Evolutionary conservation across 805 yeast species (phyloP).

Genomic region (Metschnikowia cubensis): DNA sequence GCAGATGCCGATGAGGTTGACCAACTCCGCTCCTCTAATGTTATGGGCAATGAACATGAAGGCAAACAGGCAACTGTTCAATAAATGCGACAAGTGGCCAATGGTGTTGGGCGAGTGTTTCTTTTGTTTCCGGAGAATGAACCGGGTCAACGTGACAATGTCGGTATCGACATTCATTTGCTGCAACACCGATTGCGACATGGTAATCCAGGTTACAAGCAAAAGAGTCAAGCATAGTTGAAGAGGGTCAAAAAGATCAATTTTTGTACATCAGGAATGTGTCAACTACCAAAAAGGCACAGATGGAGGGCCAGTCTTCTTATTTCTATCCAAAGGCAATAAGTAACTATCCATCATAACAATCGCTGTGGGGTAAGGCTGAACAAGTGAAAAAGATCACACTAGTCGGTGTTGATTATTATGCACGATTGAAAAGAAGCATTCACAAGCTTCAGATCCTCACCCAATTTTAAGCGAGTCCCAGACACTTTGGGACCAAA

Average conservation of each 20-base stretch:
- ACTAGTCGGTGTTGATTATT: too few relatives aligned
- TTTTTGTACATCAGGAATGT: too few relatives aligned
- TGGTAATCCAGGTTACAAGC: slow-evolving; percentile 7
- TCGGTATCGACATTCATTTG: slow-evolving; percentile 72
- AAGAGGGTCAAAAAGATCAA: neutral
- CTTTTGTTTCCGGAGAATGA: slow-evolving; percentile 80
- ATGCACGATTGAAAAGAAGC: too few relatives aligned
- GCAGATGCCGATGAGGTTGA: slow-evolving; percentile 84
- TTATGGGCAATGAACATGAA: slow-evolving; percentile 96
- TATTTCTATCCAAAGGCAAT: too few relatives aligned
- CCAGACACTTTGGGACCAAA: too few relatives aligned
- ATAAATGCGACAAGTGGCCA: slow-evolving; percentile 84
- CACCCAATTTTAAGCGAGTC: too few relatives aligned
- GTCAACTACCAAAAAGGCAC: too few relatives aligned
- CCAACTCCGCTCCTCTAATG: slow-evolving; percentile 89
- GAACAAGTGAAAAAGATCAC: too few relatives aligned
- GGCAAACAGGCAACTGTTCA: slow-evolving; percentile 90
- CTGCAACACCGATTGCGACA: slow-evolving; percentile 20
- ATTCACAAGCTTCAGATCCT: too few relatives aligned
- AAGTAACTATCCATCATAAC: too few relatives aligned
- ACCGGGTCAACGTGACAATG: slow-evolving; percentile 83
- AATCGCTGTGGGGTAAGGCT: too few relatives aligned
- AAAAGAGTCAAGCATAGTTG: neutral
- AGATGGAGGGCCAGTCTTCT: too few relatives aligned
- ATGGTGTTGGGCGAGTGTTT: slow-evolving; percentile 68